Evolutionary conservation across 768 basidiomycete genomes (phyloP), one percentile per base, ranked within the genome.

Genomic region (Tulasnella sp.): DNA sequence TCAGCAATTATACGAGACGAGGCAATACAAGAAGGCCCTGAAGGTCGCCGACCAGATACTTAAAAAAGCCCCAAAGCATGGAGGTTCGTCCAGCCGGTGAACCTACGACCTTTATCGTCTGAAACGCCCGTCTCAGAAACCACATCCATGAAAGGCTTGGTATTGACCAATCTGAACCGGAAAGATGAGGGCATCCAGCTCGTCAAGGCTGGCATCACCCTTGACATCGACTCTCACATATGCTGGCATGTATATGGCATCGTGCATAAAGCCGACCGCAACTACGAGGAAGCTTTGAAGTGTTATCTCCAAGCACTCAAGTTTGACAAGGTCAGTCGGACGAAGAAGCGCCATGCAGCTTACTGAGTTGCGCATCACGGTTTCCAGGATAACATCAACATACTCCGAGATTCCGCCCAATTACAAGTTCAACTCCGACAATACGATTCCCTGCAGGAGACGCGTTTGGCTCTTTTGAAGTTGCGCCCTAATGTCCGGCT

Each of bases 171-270:
- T 82, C 90, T 91, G 89, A 94, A 91, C 73, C 88, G 88, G 82
- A 90, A 90, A 79, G 94, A 92, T 39, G 90, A 95, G 80, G 95
- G 95, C 40, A 86, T 93, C 78, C 91, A 93, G 48, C 88, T 94
- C 69, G 92, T 95, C 81, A 92, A 92, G 86, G 91, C 93, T 81
- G 95, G 95, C 78, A 88, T 94, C 80, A 88, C 90, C 61, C 87
- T 91, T 70, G 94, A 96, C 84, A 85, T 94, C 76, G 91, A 89
- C 42, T 96, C 94, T 26, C 96, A 98, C 82, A 98, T 99, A 83
- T 92, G 92, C 83, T 99, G 98, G 96, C 98, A 99, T 84, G 97
- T 99, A 80, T 93, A 95, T 83, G 98, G 95, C 37, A 91, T 99
- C 82, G 90, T 98, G 29, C 93, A 96, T 83, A 95, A 97, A 84